A percentile compares a stretch with the other conserved stretches of the same genome.
Conservation (phyloP, 1,284 basidiomycete species). For the Trichosporon coremiiforme region DNA sequence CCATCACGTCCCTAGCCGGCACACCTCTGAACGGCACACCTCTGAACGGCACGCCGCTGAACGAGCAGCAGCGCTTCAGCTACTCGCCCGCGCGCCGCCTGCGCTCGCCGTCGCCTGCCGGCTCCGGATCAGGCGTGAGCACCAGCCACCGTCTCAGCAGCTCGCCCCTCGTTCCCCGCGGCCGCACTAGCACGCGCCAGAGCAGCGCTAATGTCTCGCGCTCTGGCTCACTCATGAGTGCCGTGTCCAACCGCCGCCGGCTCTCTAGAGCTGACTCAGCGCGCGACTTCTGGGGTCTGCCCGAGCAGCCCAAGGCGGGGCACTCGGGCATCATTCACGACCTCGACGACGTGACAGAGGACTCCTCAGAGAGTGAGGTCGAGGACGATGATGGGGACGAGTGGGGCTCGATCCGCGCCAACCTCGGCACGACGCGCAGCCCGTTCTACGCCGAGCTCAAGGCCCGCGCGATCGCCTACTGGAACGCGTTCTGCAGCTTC, state of each 20-base stretch:
- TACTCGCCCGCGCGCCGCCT: conserved; percentile 32
- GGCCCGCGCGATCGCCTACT: not conserved
- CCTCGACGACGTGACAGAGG: conserved; percentile 40
- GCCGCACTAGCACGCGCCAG: conserved; percentile 7
- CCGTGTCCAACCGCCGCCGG: conserved; percentile 21
- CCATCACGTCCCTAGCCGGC: conserved; percentile 24
- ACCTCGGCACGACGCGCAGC: not conserved
- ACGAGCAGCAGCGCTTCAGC: conserved; percentile 29
- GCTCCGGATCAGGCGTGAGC: not conserved
- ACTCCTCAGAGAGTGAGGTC: conserved; percentile 43
- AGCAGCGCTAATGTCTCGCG: not conserved
- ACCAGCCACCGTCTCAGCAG: not conserved
- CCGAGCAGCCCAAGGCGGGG: conserved; percentile 40
- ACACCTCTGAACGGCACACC: no score
- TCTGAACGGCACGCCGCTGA: conserved; percentile 28
- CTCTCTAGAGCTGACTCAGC: conserved; percentile 49
- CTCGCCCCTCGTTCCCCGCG: not conserved
- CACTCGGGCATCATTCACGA: conserved; percentile 19
- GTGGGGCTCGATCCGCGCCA: conserved; percentile 38
- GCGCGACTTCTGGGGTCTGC: conserved; percentile 55
- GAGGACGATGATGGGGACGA: conserved; percentile 57
- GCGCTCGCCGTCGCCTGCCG: conserved; percentile 13
- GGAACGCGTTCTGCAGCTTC: conserved; percentile 65
- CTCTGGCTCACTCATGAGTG: not conserved
- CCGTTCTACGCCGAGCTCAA: conserved; percentile 12